Evolutionary conservation across 768 basidiomycete genomes (phyloP).

Genomic region (Trametes gibbosa): DNA sequence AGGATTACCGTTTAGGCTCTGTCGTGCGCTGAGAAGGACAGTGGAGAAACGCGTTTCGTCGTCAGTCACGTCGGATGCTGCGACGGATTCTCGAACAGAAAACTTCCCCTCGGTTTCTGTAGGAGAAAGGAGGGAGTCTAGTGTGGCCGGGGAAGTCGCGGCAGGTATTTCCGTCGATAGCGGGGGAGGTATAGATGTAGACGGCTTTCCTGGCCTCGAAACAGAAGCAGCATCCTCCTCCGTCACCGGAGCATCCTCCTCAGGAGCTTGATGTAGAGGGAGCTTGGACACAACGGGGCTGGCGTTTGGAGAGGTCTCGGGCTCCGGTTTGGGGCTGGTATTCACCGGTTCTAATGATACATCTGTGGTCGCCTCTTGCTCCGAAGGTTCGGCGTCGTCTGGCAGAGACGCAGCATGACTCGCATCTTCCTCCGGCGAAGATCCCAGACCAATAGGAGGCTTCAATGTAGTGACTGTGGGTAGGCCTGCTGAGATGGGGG

Average conservation of each 20-base stretch:
- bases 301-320: too few relatives aligned
- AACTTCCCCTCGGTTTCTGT: slow-evolving; percentile 23
- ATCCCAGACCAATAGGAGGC: neutral
- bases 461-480: slow-evolving; percentile 11
- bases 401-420: neutral
- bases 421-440: neutral
- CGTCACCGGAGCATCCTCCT: neutral
- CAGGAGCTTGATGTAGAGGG: neutral
- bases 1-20: slow-evolving; percentile 32
- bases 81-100: slow-evolving; percentile 39
- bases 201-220: neutral
- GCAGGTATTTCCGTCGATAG: neutral
- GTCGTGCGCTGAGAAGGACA: slow-evolving; percentile 41
- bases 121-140: slow-evolving; percentile 33
- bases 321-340: too few relatives aligned
- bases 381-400: neutral
- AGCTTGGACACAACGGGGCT: neutral
- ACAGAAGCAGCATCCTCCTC: neutral
- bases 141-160: slow-evolving; percentile 15
- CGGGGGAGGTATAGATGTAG: neutral
- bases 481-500: slow-evolving; percentile 6
- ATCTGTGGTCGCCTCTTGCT: neutral
- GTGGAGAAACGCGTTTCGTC: slow-evolving; percentile 51
- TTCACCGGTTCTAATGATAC: neutral
- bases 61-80: slow-evolving; percentile 66